Evolutionary conservation across 257 asterid genomes (phyloP).

Genomic region (Solanum peruvianum): DNA sequence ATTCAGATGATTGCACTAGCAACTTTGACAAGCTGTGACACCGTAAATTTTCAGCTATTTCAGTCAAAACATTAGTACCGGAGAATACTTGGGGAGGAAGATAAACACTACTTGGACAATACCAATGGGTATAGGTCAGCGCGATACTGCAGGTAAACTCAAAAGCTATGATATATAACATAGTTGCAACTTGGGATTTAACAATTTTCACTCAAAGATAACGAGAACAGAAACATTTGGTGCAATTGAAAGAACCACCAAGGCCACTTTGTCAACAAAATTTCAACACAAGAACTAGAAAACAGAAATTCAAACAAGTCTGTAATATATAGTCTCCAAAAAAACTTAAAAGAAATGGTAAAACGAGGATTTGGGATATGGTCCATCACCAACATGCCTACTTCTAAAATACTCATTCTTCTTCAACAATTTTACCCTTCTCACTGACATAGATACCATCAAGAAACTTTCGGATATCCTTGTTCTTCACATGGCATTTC

Average conservation of each 20-base stretch:
- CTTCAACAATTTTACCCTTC: neutral
- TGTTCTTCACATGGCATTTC: constrained; percentile 3
- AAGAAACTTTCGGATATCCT: constrained; percentile 4
- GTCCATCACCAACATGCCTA: neutral
- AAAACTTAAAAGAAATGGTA: neutral
- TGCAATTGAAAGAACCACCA: neutral
- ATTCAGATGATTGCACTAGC: neutral
- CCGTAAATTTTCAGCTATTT: neutral
- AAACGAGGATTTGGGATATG: neutral
- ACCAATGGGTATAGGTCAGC: neutral
- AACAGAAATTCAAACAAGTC: neutral
- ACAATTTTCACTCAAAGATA: neutral
- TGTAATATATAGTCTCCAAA: neutral
- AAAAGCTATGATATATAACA: neutral
- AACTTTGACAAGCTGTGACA: neutral
- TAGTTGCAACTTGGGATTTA: neutral
- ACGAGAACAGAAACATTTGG: neutral
- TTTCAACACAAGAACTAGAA: neutral
- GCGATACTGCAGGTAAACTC: neutral
- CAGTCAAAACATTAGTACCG: neutral
- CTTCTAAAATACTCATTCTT: neutral
- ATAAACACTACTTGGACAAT: neutral
- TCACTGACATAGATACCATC: constrained; percentile 2
- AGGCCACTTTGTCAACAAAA: neutral
- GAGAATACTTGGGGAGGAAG: neutral